Evolutionary conservation across 331 rosid genomes (phyloP), one percentile per base, ranked within the genome.

Genomic region (Telfairia occidentalis): DNA sequence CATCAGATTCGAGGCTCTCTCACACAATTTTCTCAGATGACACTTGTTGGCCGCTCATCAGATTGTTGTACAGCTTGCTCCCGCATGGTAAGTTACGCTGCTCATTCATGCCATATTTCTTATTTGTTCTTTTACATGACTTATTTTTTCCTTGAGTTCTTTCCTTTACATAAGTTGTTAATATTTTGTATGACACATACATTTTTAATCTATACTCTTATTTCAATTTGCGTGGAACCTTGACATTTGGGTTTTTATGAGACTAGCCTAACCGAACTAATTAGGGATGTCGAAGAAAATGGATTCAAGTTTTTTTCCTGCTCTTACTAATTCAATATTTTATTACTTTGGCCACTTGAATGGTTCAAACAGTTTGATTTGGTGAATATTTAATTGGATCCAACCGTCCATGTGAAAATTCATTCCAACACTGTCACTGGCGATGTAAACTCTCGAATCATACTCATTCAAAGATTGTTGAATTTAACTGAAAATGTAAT

Each of bases 1-100:
- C 97, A 92, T 82, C 97, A 92, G 79, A 86, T 92, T 83, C 91
- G 97, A 2, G 97, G 97, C 77, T 87, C 87, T 52, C 85, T 92
- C 76, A 82, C 91, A 34, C 95, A 82, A 37, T 90, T 92, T 81
- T 90, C 95, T 7, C 97, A 92, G 87, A 90, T 92, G 97, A 87
- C 83, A 16, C 96, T 92, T 69, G 80, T 90, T 28, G 97, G 97
- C 63, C 86, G 85, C 67, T 88, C 96, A 70, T 92, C 96, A 23
- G 65, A 85, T 67, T 87, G 91, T 87, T 92, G 97, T 85, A 92
- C 97, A 13, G 97, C 97, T 74, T 92, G 97, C 64, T 84, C 87
- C 79, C 37, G 79, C 73, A 85, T 81, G 24, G 97, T 92, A 90
- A 81, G 92, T 82, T 75, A 75, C 49, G 23, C 75, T 76, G 45